Base-by-base conservation (phyloP, 139 green algal genomes). In the Haematococcus lacustris region DNA sequence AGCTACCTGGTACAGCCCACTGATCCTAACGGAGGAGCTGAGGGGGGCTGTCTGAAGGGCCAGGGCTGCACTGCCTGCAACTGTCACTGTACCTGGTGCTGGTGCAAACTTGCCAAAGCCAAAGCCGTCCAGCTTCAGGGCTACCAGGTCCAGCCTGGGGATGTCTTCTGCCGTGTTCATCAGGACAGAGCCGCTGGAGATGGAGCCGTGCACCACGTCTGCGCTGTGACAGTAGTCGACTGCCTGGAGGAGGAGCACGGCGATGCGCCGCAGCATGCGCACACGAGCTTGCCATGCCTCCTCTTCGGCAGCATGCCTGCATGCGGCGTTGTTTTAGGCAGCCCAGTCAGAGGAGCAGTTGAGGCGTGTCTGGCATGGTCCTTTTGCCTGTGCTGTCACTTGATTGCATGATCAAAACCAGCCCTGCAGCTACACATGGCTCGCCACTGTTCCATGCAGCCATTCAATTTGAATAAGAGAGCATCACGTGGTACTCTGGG, bases 61-160 rank as follows among this genome's bases (percentile, higher is more conserved):
- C 62, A 68, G 30, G 30, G 9, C 32, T 28, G 17, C 17, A 50
- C 26, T 28, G 43, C 32, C 4, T 25, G 62, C 62, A 40, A 50
- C 13, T 50, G 7, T n/a, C 33, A 41, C 9, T 68, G 34, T 68
- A 28, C 28, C 26, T 23, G 9, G 7, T 5, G 28, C 9, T 7
- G 28, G 33, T 33, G 34, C 40, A 6, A n/a, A 72, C 26, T 76
- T 74, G 4, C 78, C 85, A 74, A 92, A 92, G 3, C 88, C 88
- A 78, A 93, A 92, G 73, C 91, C 91, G 76, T 93, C 88, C n/a
- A 95, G 70, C 74, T 92, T 92, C 2, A 95, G 83, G 0, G 85
- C 71, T 40, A 95, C 60, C 6, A 64, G 53, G 0, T 77, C 68
- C 9, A 26, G 53, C 26, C 53, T 23, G 53, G 30, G 4, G 23